Conservation (phyloP, 495 filamentous ascomycete genomes). For the Hypomontagnella monticulosa region DNA sequence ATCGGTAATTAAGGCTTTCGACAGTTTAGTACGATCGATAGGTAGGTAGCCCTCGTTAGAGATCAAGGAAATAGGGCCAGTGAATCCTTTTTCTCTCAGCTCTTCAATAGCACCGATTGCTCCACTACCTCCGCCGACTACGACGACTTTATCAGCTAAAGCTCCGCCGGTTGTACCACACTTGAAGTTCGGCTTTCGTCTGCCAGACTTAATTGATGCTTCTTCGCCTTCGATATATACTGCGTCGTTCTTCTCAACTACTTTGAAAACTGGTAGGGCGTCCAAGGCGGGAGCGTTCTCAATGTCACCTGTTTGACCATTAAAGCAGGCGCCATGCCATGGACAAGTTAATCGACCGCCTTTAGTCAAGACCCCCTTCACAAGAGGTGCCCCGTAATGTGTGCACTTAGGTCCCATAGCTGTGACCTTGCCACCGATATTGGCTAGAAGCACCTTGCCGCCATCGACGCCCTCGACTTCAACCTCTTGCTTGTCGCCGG, state of each 20-base stretch:
- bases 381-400: conserved; percentile 89
- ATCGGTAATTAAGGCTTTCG: conserved; percentile 92
- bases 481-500: conserved; percentile 84
- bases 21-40: conserved; percentile 94
- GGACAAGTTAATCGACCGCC: conserved; percentile 89
- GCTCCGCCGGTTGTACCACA: conserved; percentile 65
- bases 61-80: conserved; percentile 82
- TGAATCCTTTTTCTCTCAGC: conserved; percentile 82
- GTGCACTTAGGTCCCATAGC: conserved; percentile 90
- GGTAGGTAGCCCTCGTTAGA: conserved; percentile 84
- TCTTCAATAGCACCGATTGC: conserved; percentile 81
- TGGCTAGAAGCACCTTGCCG: conserved; percentile 86
- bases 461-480: conserved; percentile 89
- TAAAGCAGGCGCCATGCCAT: conserved; percentile 98
- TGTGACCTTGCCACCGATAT: conserved; percentile 73
- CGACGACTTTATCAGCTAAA: conserved; percentile 74
- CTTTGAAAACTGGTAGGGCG: conserved; percentile 78
- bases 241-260: conserved; percentile 78
- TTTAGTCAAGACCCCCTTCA: conserved; percentile 80
- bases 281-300: conserved; percentile 94
- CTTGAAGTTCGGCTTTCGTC: conserved; percentile 75
- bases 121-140: conserved; percentile 91
- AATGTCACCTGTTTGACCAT: conserved; percentile 86
- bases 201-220: conserved; percentile 76
- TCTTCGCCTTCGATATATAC: conserved; percentile 88